Conservation (phyloP, 2,329 filamentous ascomycete genomes). For the Fusarium nurragi region DNA sequence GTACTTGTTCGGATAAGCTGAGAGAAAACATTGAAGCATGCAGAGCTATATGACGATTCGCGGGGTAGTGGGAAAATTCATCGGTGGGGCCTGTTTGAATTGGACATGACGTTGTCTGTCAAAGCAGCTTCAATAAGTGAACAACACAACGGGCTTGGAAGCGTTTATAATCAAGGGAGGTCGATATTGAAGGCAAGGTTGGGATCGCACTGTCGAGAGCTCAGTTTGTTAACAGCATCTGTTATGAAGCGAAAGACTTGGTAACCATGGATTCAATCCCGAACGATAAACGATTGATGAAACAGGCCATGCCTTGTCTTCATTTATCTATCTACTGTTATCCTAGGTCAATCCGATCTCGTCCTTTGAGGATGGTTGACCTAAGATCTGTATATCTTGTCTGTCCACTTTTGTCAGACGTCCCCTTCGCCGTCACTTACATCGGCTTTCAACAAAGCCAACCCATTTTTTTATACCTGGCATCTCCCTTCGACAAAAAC, state of each 20-base stretch:
- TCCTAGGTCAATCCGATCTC: background rate
- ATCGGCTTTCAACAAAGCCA: background rate
- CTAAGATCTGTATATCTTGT: constrained; percentile 1
- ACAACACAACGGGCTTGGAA: background rate
- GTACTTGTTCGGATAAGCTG: background rate
- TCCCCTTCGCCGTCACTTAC: background rate
- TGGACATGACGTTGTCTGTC: constrained; percentile 8
- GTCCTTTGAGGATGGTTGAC: background rate
- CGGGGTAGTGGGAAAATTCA: constrained; percentile 32
- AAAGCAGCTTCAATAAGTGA: background rate
- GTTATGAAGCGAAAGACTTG: background rate
- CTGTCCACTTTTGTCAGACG: background rate
- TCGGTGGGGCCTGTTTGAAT: constrained; percentile 19
- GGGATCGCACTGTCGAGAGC: background rate
- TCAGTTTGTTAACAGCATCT: background rate
- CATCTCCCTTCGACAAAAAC: background rate
- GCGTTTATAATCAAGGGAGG: background rate
- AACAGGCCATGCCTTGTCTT: constrained; percentile 11
- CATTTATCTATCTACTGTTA: constrained; percentile 7
- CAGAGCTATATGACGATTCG: constrained; percentile 13
- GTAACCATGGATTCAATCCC: background rate
- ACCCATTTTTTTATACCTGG: constrained; percentile 9
- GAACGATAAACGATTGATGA: background rate
- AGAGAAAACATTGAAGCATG: background rate
- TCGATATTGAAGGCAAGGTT: background rate